Evolutionary conservation across 2,329 filamentous ascomycete species (phyloP).

Genomic region (Leptographium galeiforme): DNA sequence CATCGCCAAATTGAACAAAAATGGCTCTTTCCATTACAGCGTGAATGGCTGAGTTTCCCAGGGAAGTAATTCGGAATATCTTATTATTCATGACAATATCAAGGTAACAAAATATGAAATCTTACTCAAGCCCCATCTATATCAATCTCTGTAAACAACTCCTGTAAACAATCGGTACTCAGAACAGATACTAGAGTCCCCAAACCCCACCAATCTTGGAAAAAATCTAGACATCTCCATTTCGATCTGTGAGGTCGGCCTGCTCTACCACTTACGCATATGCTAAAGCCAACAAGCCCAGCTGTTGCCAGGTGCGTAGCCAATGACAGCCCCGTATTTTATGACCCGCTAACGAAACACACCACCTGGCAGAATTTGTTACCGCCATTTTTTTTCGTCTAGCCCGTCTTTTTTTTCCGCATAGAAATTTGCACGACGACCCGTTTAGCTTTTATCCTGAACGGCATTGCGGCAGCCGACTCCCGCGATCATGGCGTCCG

Average conservation of each 20-base stretch:
- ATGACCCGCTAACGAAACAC: neutral
- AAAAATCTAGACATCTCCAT: too few species aligned
- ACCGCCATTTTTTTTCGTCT: neutral
- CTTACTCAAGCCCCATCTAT: neutral
- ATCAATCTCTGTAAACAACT: too few species aligned
- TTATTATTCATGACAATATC: too few species aligned
- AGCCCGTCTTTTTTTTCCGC: neutral
- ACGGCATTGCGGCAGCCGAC: neutral
- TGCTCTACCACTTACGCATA: neutral
- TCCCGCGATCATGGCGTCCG: constrained; percentile 58
- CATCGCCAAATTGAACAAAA: too few species aligned
- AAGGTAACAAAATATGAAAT: too few species aligned
- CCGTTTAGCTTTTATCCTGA: neutral
- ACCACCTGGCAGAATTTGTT: neutral
- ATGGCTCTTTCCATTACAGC: too few species aligned
- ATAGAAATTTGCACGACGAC: neutral
- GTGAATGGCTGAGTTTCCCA: too few species aligned
- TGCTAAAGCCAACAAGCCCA: neutral
- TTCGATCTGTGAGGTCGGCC: too few species aligned
- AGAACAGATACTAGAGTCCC: neutral
- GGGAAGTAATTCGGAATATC: too few species aligned
- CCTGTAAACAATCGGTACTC: neutral
- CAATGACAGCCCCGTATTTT: neutral
- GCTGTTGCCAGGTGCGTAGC: neutral
- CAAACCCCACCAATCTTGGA: too few species aligned